phyloP scores from a whole-genome alignment of 441 rosid genomes.

The Jatropha multifida region DNA sequence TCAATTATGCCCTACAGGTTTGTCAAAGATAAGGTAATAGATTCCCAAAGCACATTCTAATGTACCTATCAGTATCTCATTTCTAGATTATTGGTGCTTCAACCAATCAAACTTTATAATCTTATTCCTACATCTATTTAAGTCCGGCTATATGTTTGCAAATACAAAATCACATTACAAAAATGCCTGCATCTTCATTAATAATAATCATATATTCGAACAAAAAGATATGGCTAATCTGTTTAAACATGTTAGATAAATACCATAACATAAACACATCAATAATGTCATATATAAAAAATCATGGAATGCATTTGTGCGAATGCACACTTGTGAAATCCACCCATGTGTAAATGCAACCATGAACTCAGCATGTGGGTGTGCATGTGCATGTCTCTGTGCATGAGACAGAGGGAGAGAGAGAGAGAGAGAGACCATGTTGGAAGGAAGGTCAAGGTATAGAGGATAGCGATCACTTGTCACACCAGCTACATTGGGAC shows the following conservation, averaged over 20 bases:
- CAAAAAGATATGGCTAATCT: neutral
- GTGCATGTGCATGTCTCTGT: neutral
- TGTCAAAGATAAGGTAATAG: neutral
- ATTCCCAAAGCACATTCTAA: neutral
- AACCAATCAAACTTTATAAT: neutral
- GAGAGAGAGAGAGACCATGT: slow-evolving; percentile 60
- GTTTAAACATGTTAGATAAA: neutral
- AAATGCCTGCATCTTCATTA: neutral
- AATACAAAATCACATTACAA: neutral
- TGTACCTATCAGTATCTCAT: neutral
- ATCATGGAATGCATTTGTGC: neutral
- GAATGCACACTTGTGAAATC: neutral
- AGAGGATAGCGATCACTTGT: slow-evolving; percentile 57
- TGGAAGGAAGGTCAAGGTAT: slow-evolving; percentile 87
- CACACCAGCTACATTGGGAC: slow-evolving; percentile 60
- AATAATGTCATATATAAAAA: neutral
- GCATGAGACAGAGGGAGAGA: slow-evolving; percentile 7
- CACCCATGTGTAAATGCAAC: too few species aligned
- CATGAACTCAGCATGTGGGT: neutral
- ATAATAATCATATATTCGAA: neutral
- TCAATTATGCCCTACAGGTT: neutral
- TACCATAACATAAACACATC: neutral
- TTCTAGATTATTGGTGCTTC: neutral
- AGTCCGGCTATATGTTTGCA: neutral
- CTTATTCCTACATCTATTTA: neutral